Evolutionary conservation across 352 stramenopile genomes (phyloP).

Genomic region (Phytopythium aichiense): DNA sequence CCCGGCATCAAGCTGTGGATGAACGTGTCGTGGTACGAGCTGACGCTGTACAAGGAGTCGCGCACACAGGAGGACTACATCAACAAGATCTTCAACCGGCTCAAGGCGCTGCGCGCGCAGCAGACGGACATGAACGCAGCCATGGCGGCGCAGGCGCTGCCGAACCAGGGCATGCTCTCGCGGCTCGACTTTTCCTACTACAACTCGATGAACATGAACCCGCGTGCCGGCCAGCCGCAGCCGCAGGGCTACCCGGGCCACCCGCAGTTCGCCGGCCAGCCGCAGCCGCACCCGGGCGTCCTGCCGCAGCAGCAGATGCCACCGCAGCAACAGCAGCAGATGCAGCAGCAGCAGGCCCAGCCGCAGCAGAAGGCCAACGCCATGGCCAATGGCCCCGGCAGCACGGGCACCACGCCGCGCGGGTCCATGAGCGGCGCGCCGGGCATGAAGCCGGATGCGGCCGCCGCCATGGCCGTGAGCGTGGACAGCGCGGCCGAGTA

Average conservation of each 20-base stretch:
- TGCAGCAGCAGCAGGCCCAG: conserved; percentile 3
- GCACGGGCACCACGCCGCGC: too few species aligned
- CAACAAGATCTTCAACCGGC: conserved; percentile 83
- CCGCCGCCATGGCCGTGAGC: conserved; percentile 15
- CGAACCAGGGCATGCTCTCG: conserved; percentile 70
- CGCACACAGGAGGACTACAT: conserved; percentile 85
- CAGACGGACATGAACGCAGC: conserved; percentile 69
- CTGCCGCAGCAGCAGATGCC: conserved; percentile 11
- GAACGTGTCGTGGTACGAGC: conserved; percentile 84
- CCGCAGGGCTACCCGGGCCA: conserved; percentile 31
- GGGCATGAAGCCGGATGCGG: conserved; percentile 3
- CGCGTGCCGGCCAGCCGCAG: conserved; percentile 18
- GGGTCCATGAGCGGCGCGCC: too few species aligned
- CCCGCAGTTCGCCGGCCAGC: conserved; percentile 22
- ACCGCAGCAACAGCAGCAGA: conserved; percentile 13
- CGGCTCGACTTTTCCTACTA: conserved; percentile 76
- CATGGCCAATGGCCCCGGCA: conserved; percentile 7
- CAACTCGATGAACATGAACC: conserved; percentile 54
- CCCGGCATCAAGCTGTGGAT: conserved; percentile 85
- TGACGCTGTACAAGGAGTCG: conserved; percentile 81
- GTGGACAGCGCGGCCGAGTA: conserved; percentile 62
- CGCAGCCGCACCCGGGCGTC: conserved; percentile 7
- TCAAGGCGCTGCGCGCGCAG: conserved; percentile 72
- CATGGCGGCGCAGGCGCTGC: conserved; percentile 54
- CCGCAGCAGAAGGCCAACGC: conserved; percentile 10